phyloP scores from a whole-genome alignment of 192 early-diverging fungal species.

The Coemansia erecta region DNA sequence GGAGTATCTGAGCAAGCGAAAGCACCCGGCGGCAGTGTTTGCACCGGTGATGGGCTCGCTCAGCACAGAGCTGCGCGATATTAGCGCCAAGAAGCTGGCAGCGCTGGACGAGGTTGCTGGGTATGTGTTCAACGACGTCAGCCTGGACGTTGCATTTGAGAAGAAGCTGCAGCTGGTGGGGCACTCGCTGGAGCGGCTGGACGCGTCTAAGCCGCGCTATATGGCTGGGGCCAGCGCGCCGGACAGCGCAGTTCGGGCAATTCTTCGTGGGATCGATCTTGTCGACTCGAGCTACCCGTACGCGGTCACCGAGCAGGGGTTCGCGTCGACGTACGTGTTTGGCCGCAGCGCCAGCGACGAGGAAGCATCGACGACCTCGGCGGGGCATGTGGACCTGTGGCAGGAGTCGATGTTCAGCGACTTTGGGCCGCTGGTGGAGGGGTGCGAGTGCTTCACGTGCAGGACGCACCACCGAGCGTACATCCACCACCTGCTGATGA shows the following conservation, averaged over 20 bases:
- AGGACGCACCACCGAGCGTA: conserved; percentile 67
- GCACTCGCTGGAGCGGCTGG: conserved; percentile 35
- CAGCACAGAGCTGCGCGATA: conserved; percentile 35
- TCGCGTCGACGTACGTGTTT: conserved; percentile 61
- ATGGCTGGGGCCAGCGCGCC: conserved; percentile 51
- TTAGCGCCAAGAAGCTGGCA: conserved; percentile 19
- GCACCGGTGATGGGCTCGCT: conserved; percentile 48
- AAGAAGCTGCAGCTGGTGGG: conserved; percentile 29
- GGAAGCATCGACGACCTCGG: not conserved
- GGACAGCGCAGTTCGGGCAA: conserved; percentile 35
- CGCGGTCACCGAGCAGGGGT: conserved; percentile 63
- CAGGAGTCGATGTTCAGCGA: conserved; percentile 58
- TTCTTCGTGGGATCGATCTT: conserved; percentile 61
- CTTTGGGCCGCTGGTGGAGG: conserved; percentile 60
- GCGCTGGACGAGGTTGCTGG: conserved; percentile 24
- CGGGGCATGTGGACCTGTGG: conserved; percentile 55
- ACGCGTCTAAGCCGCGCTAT: conserved; percentile 34
- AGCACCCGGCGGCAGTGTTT: conserved; percentile 30
- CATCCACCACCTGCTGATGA: conserved; percentile 67
- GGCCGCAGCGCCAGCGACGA: not conserved
- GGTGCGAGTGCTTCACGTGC: conserved; percentile 69
- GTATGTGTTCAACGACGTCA: conserved; percentile 39
- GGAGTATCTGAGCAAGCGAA: conserved; percentile 23
- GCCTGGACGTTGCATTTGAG: conserved; percentile 27
- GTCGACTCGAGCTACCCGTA: conserved; percentile 71